Evolutionary conservation across 2,329 filamentous ascomycete species (phyloP).

Genomic region (Colletotrichum brevisporum): DNA sequence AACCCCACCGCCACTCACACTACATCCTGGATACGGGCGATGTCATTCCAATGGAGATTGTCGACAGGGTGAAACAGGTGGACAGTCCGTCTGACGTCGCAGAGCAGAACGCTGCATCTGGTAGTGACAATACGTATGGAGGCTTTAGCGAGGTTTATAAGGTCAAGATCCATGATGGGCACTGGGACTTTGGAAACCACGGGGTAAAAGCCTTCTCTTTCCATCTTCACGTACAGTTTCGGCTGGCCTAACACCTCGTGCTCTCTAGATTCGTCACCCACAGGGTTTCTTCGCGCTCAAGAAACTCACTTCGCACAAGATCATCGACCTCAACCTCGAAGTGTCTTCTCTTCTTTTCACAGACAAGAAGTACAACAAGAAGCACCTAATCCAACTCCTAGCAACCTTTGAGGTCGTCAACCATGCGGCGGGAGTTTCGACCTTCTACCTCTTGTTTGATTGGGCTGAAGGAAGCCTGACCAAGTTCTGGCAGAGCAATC

Average conservation of each 20-base stretch:
- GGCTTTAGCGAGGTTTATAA: conserved; percentile 30
- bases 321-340: conserved; percentile 7
- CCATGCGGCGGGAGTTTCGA: conserved; percentile 4
- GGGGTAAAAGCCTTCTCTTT: conserved; percentile 15
- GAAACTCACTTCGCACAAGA: conserved; percentile 27
- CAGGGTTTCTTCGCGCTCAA: conserved; percentile 28
- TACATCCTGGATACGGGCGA: conserved; percentile 22
- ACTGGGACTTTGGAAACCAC: conserved; percentile 29
- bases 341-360: conserved; percentile 8
- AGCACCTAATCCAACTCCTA: conserved; percentile 27
- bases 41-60: conserved; percentile 24
- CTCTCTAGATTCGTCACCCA: conserved; percentile 23
- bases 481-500: conserved; percentile 30
- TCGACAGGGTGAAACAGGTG: conserved; percentile 7
- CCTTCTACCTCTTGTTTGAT: conserved; percentile 23
- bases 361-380: not conserved
- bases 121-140: conserved; percentile 4
- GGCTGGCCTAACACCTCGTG: not conserved
- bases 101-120: not conserved
- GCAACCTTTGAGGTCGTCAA: conserved; percentile 25
- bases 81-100: not conserved
- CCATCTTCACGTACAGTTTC: no score
- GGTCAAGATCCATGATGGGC: conserved; percentile 25
- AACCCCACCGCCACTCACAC: not conserved
- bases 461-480: conserved; percentile 28